Evolutionary conservation across 1,284 basidiomycete genomes (phyloP), one percentile per base, ranked within the genome.

Genomic region (Boletus albobrunnescens): DNA sequence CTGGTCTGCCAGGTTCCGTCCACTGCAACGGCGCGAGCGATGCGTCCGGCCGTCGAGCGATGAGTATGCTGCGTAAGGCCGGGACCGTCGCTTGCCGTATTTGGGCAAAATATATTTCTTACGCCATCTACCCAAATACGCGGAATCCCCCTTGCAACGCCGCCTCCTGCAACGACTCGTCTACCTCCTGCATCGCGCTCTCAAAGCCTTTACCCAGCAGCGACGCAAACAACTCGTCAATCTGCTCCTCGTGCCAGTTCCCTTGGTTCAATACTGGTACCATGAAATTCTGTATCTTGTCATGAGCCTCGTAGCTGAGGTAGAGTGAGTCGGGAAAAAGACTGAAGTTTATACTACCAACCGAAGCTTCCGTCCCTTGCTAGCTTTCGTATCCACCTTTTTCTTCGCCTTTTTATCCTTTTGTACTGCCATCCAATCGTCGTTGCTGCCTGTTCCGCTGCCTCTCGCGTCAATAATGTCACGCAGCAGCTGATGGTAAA

Each of bases 241-340:
- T 80, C 71, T 96, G 93, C 60, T 91, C 90, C 54, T 95, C 91
- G 54, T 93, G 89, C 94, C 94, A 97, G 46, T 71, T 69, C 20
- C 76, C 76, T 36, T 70, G 61, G 2, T 79, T 71, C 6, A 82
- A 79, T 5, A 94, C 81, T 10, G 94, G 93, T 1, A 93, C 89
- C 84, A 94, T 94, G 63, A 95, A 95, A 64, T 93, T 92, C 63
- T 91, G 87, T 33, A 94, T 71, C 70, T 95, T 96, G 60, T 95
- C 91, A 62, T 96, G 94, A 2, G 91, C 84, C 51, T 94, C 87
- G 65, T 92, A 95, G 52, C 91, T 89, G 60, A 17, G 52, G 37
- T 40, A 56, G 26, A 5, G 24, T 60, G 14, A 55, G 55, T 36
- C 16, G 32, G 7, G 24, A 42, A 19, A 35, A 19, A 5, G 13